Percentiles rank a stretch among this genome's conserved stretches.
Conservation (phyloP, 2,329 filamentous ascomycete species). For the Apiospora kogelbergensis region DNA sequence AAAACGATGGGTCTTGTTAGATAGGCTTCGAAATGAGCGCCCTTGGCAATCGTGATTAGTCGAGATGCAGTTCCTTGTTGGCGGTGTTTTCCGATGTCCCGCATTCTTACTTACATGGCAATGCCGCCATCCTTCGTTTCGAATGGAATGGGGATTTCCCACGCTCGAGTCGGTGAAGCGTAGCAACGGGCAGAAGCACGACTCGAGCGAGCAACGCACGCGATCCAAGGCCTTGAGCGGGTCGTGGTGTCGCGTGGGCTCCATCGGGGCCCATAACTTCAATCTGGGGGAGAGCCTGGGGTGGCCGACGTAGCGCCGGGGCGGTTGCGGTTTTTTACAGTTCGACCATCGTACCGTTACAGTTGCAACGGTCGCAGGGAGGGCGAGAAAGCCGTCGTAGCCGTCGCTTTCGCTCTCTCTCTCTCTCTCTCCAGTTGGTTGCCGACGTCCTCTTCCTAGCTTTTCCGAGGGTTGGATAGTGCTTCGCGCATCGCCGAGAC, state of each 20-base stretch:
- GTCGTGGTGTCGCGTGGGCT: neutral
- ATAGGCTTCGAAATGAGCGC: neutral
- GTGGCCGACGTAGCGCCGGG: neutral
- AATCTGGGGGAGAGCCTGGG: conserved; percentile 2
- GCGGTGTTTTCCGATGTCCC: neutral
- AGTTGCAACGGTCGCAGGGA: neutral
- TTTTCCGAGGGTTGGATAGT: neutral
- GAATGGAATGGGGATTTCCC: neutral
- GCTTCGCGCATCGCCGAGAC: neutral
- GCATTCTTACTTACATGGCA: neutral
- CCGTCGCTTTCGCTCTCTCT: neutral
- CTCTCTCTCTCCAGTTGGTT: no score
- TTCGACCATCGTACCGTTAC: neutral
- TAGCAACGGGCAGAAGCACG: neutral
- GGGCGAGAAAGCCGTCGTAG: neutral
- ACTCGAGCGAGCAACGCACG: neutral
- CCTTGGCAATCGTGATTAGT: neutral
- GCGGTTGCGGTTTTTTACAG: neutral
- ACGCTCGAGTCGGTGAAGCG: neutral
- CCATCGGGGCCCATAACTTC: neutral
- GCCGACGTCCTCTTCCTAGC: neutral
- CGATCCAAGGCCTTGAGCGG: neutral
- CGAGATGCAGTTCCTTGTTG: neutral
- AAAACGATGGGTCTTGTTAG: neutral
- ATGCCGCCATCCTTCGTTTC: neutral